Conservation (phyloP, 2,329 filamentous ascomycete species). For the Gaeumannomyces tritici region DNA sequence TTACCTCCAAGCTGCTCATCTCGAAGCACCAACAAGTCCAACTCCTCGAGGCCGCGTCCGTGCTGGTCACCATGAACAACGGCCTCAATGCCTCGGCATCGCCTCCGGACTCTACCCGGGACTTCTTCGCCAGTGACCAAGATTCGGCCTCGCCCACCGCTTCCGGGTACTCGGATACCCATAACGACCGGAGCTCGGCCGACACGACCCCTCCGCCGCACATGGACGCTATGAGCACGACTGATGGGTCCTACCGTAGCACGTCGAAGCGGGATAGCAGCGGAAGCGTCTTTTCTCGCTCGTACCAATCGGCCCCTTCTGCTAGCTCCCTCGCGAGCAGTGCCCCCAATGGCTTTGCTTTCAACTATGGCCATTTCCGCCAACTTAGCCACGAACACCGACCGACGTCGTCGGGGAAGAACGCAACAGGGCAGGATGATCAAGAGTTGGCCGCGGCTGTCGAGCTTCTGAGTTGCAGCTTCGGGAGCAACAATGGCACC, state of each 20-base stretch:
- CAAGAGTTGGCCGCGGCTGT: constrained; percentile 83
- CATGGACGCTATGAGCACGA: constrained; percentile 50
- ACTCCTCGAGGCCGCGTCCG: constrained; percentile 91
- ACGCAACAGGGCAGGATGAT: constrained; percentile 69
- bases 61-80: constrained; percentile 81
- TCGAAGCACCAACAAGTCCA: constrained; percentile 99
- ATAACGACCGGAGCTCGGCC: constrained; percentile 71
- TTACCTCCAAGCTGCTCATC: constrained; percentile 94
- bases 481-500: constrained; percentile 64
- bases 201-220: constrained; percentile 89
- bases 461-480: constrained; percentile 83
- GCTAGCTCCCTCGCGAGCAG: constrained; percentile 42
- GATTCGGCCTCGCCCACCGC: constrained; percentile 76
- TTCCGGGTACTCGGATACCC: constrained; percentile 70
- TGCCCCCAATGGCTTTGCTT: constrained; percentile 37
- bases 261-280: constrained; percentile 49
- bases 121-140: constrained; percentile 66
- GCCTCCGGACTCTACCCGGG: constrained; percentile 55
- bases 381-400: constrained; percentile 68
- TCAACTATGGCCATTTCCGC: constrained; percentile 45
- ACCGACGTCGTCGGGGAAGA: constrained; percentile 70
- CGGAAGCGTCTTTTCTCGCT: constrained; percentile 56
- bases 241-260: constrained; percentile 38
- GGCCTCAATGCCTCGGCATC: constrained; percentile 39
- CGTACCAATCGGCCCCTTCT: constrained; percentile 65